Evolutionary conservation across 2,329 filamentous ascomycete genomes (phyloP), one percentile per base, ranked within the genome.

Genomic region (Diplodia intermedia): DNA sequence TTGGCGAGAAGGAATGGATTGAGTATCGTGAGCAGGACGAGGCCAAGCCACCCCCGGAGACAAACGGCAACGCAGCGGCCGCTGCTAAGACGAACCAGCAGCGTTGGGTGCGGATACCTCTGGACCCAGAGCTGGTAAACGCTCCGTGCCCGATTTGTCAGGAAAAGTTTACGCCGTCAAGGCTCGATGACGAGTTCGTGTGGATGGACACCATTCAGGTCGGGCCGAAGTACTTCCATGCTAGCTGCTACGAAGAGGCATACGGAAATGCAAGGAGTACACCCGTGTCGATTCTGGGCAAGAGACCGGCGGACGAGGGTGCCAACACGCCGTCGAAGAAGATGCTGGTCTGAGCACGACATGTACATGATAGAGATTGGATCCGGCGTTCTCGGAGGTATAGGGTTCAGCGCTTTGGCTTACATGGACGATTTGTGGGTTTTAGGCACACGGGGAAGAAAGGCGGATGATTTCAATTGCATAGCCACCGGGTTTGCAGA

Each of bases 1-100:
- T 97, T 60, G 92, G 96, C 75, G 92, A 97, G 81, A 85, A 93
- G 89, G 94, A 97, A 76, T 99, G 95, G 95, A 90, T 97, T 68
- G 90, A 89, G 71, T 93, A 91, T 60, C 87, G 89, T 47, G 94
- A 98, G 77, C 86, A 86, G 15, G 89, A 94, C 71, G 93, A 97
- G 76, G 79, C 66, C 78, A 71, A 29, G 68, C 71, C 49, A 57
- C 68, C 72, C 8, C 74, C 78, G 36, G 76, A 78, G 18, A 79
- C 81, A 40, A 79, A 78, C 56, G 79, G 79, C 55, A 72, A 79
- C n/a, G 77, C 78, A 1, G 75, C 78, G 3, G 81, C 81, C 15
- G 77, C 78, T 29, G 78, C 82, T 43, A 85, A 84, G 68, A 86
- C 88, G 70, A 84, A 89, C 0, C 84, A 87, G 61, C 84, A 86